Evolutionary conservation across 441 rosid species (phyloP), one percentile per base, ranked within the genome.

Genomic region (Brassica hybrid): DNA sequence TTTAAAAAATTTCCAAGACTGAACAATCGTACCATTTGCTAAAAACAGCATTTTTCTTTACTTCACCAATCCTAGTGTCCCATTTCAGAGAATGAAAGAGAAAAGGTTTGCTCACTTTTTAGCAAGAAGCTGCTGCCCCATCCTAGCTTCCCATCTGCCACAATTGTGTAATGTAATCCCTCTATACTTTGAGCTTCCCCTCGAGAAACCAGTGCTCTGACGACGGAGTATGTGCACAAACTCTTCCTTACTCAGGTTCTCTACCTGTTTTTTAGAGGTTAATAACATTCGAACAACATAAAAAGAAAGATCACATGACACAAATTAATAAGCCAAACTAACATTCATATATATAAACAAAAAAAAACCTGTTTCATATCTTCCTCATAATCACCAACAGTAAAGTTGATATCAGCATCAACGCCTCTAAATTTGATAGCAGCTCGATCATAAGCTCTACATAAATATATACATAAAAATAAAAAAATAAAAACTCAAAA

Each of bases 61-160:
- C 67, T n/a, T 45, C 84, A 43, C 85, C 6, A 79, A 19, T 19
- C 21, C 97, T 82, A 13, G 98, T 94, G 82, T 94, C 97, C 97
- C 98, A 92, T 43, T 43, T 43, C 1, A 43, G 50, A 43, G 50
- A 4, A 43, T 43, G 50, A 12, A 43, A 78, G 21, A 32, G 23
- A 52, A 45, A 74, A 61, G 56, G 72, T 32, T 62, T 76, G 2
- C 98, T 94, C 86, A 94, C 98, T 91, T 94, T 88, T 94, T 94
- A 59, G 97, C 92, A 67, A 90, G 97, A 80, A 92, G 89, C 71
- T 91, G 94, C 83, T 45, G 97, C 12, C 94, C 97, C 96, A 91
- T 94, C 70, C 97, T 81, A 12, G 98, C 94, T 83, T 94, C 97
- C 97, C 98, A 92, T 64, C 95, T 84, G 58, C 98, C 98, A 74